These are phyloP conservation scores for Ophiosphaerella narmari DNA, from an alignment of 2,329 filamentous ascomycete species.

Conservation along the genomic window DNA sequence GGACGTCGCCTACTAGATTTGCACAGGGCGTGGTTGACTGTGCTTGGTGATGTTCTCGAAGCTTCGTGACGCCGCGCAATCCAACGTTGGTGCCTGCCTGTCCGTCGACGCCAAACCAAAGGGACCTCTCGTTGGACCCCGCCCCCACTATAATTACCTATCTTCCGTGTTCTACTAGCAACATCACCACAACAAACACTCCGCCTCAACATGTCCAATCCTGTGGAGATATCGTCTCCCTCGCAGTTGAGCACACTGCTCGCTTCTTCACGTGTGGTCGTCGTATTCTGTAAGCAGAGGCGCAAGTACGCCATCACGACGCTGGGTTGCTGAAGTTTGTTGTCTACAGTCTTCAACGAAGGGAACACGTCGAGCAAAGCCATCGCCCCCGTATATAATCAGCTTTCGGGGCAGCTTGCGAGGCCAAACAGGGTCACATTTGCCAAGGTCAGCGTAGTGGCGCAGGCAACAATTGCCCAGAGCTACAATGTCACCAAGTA, in stretches of 20 bases:
- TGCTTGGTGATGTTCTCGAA: conserved; percentile 27
- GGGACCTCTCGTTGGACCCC: conserved; percentile 14
- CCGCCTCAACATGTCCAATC: conserved; percentile 48
- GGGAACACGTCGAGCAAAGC: conserved; percentile 85
- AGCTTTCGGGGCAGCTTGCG: conserved; percentile 72
- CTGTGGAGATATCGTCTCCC: conserved; percentile 51
- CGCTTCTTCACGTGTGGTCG: conserved; percentile 74
- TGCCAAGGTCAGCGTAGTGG: conserved; percentile 83
- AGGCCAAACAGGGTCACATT: conserved; percentile 77
- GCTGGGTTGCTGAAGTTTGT: conserved; percentile 27
- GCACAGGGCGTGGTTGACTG: background rate
- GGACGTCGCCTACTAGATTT: conserved; percentile 22
- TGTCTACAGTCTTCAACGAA: conserved; percentile 75
- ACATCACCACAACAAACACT: conserved; percentile 21
- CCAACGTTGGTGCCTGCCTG: conserved; percentile 27
- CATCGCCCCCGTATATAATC: conserved; percentile 82
- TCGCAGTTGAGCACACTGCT: conserved; percentile 61
- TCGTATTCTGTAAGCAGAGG: conserved; percentile 78
- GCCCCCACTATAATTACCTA: conserved; percentile 17
- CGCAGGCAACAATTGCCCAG: conserved; percentile 72
- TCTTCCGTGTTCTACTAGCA: conserved; percentile 9
- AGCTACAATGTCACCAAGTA: conserved; percentile 74
- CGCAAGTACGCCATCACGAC: conserved; percentile 18
- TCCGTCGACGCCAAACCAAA: conserved; percentile 4
- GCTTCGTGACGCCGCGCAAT: conserved; percentile 22